A percentile compares a stretch with the other conserved stretches of the same genome.
These are phyloP conservation scores for Podila minutissima DNA, from an alignment of 192 early-diverging fungal genomes.

Conservation along the genomic window DNA sequence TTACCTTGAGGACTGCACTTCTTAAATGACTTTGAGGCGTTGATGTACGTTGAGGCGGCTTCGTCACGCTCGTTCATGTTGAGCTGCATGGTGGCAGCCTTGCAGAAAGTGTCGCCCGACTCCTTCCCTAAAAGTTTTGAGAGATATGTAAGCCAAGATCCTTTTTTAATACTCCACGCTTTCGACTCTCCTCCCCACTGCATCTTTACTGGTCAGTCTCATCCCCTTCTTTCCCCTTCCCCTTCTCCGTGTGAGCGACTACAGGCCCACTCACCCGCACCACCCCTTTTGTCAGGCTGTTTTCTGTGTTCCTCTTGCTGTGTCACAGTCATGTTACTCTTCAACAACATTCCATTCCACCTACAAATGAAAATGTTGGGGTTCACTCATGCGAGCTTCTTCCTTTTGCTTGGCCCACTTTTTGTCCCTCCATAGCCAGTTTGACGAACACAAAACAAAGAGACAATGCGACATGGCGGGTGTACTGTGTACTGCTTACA, in stretches of 20 bases:
- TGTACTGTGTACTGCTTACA: slow-evolving; percentile 61
- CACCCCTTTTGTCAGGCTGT: too few relatives aligned
- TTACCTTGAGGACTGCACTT: slow-evolving; percentile 79
- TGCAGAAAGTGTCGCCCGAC: slow-evolving; percentile 92
- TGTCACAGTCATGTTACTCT: too few relatives aligned
- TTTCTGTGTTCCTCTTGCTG: too few relatives aligned
- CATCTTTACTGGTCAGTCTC: not conserved
- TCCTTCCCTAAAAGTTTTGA: slow-evolving; percentile 74
- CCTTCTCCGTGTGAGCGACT: too few relatives aligned
- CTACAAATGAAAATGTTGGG: too few relatives aligned
- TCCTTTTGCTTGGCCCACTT: too few relatives aligned
- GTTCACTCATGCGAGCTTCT: too few relatives aligned
- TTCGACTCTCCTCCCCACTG: not conserved
- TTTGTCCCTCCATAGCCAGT: too few relatives aligned
- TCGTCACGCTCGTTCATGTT: slow-evolving; percentile 86
- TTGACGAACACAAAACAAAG: too few relatives aligned
- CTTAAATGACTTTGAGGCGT: slow-evolving; percentile 92
- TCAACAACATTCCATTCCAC: too few relatives aligned
- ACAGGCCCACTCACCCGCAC: too few relatives aligned
- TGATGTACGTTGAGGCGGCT: slow-evolving; percentile 83
- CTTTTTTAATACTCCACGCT: not conserved
- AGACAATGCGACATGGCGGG: not conserved
- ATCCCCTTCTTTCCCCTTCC: not conserved
- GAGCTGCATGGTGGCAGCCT: slow-evolving; percentile 83
- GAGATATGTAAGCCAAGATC: not conserved